Evolutionary conservation across 306 rosid species (phyloP), one percentile per base, ranked within the genome.

Genomic region (Vicia villosa): DNA sequence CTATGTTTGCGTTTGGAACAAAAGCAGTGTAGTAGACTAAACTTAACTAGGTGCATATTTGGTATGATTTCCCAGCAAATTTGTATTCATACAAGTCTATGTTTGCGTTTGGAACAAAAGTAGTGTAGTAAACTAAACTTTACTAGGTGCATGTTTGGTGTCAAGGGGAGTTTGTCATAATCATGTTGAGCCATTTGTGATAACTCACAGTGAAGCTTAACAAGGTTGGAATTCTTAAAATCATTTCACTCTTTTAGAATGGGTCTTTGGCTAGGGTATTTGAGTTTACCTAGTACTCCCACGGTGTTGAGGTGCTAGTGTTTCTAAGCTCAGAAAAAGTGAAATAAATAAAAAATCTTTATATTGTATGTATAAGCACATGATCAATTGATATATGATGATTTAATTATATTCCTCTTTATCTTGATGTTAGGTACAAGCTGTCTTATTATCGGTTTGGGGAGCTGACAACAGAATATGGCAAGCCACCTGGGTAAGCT

Each of bases 391-490:
- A 51, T 52, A 55, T 69, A 22, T 50, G 51, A 14, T 65, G 52
- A 54, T 47, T 64, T 63, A 58, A 64, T 59, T 43, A 36, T 34
- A 37, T 68, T 32, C 68, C 52, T 52, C 9, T 63, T 60, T 15
- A 8, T 60, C 55, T 81, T 64, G 45, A 70, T 60, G 28, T 77
- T 58, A 95, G 99, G 99, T 95, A 95, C 84, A 95, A 95, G 81
- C 85, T 91, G 72, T 91, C 84, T 22, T 95, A 95, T 66, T 95
- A 95, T 82, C 92, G 99, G 64, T 95, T 95, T 74, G 99, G 99
- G 68, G 99, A 95, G 88, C 80, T 95, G 78, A 85, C 89, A 12
- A 95, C 99, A 24, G 99, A 95, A 82, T 91, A 95, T 87, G 99
- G 99, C 50, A 95, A 84, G 76, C 99, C 97, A 42, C 87, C 99